Evolutionary conservation across 2,329 filamentous ascomycete genomes (phyloP).

Genomic region (Clonostachys rhizophaga): DNA sequence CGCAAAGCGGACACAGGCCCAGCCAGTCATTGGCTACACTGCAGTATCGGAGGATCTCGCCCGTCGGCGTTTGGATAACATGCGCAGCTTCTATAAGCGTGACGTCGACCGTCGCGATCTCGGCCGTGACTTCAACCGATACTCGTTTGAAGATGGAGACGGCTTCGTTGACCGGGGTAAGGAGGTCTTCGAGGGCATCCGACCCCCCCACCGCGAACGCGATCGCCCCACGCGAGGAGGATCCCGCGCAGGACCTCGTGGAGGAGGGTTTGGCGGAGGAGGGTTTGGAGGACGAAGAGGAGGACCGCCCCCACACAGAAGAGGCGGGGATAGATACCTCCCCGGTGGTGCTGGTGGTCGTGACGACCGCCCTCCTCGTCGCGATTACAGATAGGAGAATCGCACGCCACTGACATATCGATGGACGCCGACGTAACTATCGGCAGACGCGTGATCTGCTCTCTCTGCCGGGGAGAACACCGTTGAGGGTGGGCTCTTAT

Average conservation of each 20-base stretch:
- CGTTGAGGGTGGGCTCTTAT: too few relatives aligned
- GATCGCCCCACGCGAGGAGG: constrained; percentile 31
- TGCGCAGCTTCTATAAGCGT: constrained; percentile 40
- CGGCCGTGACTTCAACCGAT: constrained; percentile 56
- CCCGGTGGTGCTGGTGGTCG: constrained; percentile 13
- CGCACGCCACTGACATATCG: not conserved
- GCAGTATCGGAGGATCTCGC: constrained; percentile 63
- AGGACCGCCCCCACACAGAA: constrained; percentile 12
- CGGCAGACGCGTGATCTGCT: too few relatives aligned
- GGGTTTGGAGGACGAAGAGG: constrained; percentile 16
- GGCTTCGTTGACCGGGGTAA: constrained; percentile 67
- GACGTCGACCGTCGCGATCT: constrained; percentile 25
- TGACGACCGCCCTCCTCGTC: constrained; percentile 10
- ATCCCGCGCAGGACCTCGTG: constrained; percentile 17
- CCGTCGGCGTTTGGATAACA: constrained; percentile 56
- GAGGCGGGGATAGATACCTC: constrained; percentile 23
- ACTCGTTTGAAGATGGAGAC: constrained; percentile 66
- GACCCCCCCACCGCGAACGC: constrained; percentile 52
- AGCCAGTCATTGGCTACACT: constrained; percentile 37
- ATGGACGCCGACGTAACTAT: too few relatives aligned
- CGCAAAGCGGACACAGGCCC: constrained; percentile 26
- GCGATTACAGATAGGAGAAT: constrained; percentile 1
- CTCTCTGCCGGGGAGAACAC: too few relatives aligned
- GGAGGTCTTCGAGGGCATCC: constrained; percentile 63
- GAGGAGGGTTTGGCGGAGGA: constrained; percentile 16